Conservation (phyloP, 345 rosid genomes). For the Hibiscus trionum region DNA sequence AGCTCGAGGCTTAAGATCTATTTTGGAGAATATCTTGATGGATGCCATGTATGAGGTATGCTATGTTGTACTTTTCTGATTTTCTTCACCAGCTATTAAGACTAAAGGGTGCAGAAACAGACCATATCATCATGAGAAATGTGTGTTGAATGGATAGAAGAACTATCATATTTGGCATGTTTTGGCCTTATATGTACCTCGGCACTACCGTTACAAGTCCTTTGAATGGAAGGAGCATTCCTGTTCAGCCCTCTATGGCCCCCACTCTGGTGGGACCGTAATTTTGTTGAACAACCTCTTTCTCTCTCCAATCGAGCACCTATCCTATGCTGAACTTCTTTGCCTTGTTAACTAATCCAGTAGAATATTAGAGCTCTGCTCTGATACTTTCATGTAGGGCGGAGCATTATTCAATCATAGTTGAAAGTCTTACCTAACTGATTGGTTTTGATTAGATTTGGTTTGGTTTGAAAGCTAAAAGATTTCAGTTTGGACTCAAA, state of each 20-base stretch:
- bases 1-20: constrained; percentile 83
- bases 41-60: constrained; percentile 98
- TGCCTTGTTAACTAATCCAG: neutral
- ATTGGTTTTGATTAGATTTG: neutral
- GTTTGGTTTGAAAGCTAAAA: neutral
- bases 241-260: neutral
- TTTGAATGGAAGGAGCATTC: neutral
- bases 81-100: neutral
- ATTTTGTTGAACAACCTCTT: neutral
- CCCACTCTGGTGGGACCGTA: neutral
- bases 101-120: neutral
- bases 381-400: neutral
- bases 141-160: neutral
- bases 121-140: neutral
- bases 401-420: neutral
- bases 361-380: neutral
- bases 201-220: neutral
- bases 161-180: neutral
- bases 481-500: neutral
- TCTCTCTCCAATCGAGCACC: neutral
- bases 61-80: neutral
- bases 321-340: neutral
- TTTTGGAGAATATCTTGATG: constrained; percentile 86
- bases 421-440: neutral
- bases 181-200: neutral